A percentile compares a stretch with the other conserved stretches of the same genome.
Conservation (phyloP, 2,329 filamentous ascomycete genomes). For the Ophiostoma himal-ulmi region DNA sequence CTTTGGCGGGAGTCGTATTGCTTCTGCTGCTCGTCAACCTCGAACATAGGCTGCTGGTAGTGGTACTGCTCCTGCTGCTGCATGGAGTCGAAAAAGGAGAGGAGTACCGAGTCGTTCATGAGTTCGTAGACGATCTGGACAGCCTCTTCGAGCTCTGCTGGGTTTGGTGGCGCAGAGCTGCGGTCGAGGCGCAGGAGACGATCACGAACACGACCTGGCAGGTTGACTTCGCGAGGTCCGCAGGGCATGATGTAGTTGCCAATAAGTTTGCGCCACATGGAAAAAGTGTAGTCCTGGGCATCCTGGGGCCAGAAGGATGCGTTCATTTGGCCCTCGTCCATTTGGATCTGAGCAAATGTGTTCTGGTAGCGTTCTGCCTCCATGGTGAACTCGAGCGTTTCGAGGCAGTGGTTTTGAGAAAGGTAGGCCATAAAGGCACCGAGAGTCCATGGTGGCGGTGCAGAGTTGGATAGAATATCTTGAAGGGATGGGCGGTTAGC, state of each 20-base stretch:
- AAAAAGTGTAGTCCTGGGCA: conserved; percentile 61
- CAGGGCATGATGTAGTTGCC: conserved; percentile 86
- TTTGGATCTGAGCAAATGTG: conserved; percentile 44
- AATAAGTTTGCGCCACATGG: conserved; percentile 81
- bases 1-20: conserved; percentile 31
- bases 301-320: conserved; percentile 34
- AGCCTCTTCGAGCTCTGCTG: conserved; percentile 71
- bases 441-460: conserved; percentile 82
- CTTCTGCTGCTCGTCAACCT: conserved; percentile 8
- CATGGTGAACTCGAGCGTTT: conserved; percentile 94
- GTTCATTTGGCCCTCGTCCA: conserved; percentile 35
- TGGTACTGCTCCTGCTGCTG: conserved; percentile 13
- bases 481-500: conserved; percentile 61
- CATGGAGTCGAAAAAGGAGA: conserved; percentile 77
- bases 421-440: conserved; percentile 94
- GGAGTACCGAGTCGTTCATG: conserved; percentile 93
- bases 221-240: conserved; percentile 80
- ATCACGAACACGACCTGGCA: conserved; percentile 80
- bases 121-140: conserved; percentile 87
- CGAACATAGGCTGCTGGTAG: conserved; percentile 26
- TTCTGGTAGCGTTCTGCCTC: conserved; percentile 79
- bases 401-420: conserved; percentile 93
- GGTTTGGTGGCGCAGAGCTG: conserved; percentile 58
- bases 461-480: conserved; percentile 81
- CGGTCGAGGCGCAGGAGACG: conserved; percentile 61